Evolutionary conservation across 257 asterid species (phyloP).

Genomic region (Solanum sitiens): DNA sequence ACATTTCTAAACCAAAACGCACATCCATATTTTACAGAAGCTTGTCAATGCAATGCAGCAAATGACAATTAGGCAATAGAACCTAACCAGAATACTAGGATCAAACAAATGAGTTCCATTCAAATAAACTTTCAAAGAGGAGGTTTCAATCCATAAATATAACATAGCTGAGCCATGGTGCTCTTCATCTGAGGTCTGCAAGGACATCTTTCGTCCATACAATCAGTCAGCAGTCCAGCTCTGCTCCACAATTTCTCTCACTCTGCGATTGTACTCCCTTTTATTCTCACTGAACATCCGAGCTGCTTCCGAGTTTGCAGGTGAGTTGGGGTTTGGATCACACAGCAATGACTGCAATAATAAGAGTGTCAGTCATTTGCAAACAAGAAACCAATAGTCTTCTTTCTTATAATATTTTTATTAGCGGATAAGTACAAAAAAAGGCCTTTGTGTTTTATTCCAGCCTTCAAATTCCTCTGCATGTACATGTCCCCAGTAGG

Average conservation of each 20-base stretch:
- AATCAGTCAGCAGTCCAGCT: conserved; percentile 82
- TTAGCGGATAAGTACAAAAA: not conserved
- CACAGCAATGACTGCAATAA: conserved; percentile 62
- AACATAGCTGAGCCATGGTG: not conserved
- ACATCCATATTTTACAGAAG: conserved; percentile 20
- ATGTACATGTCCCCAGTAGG: not conserved
- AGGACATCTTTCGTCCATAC: not conserved
- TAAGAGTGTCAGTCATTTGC: not conserved
- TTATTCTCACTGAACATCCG: conserved; percentile 76
- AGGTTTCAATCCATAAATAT: conserved; percentile 4
- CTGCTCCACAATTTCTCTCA: conserved; percentile 73
- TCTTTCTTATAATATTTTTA: not conserved
- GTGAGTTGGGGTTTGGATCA: conserved; percentile 86
- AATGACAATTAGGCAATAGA: conserved; percentile 7
- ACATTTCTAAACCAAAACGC: not conserved
- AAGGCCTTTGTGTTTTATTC: not conserved
- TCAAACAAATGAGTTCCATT: conserved; percentile 2
- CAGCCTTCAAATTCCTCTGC: not conserved
- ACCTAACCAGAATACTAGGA: conserved; percentile 2
- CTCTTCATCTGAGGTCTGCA: not conserved
- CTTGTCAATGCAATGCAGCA: conserved; percentile 11
- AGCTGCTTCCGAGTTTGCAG: conserved; percentile 89
- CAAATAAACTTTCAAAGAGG: conserved; percentile 5
- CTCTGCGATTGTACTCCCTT: conserved; percentile 72
- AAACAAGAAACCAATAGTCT: not conserved